Conservation (phyloP, 2,329 filamentous ascomycete species). For the Penicillium sp. region DNA sequence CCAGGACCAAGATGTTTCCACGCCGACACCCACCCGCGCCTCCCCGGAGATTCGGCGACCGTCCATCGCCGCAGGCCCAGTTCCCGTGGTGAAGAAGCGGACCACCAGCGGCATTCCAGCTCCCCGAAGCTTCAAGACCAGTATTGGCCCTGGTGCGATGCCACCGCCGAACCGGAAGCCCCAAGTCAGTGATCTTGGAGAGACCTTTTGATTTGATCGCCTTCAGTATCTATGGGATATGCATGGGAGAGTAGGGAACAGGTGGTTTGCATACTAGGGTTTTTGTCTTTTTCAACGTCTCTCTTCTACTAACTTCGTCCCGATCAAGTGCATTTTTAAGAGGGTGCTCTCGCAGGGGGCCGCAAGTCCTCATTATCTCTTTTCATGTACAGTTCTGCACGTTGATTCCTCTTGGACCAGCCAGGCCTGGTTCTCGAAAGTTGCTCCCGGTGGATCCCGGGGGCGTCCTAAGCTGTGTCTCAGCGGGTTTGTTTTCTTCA, state of each 20-base stretch:
- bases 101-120: constrained; percentile 49
- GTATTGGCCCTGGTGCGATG: constrained; percentile 44
- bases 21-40: constrained; percentile 43
- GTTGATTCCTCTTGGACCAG: constrained; percentile 2
- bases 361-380: neutral
- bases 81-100: constrained; percentile 47
- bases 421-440: constrained; percentile 6
- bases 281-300: constrained; percentile 1
- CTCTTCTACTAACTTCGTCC: neutral
- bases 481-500: constrained; percentile 30
- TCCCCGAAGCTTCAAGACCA: constrained; percentile 41
- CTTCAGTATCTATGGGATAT: neutral
- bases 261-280: neutral
- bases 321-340: constrained; percentile 1
- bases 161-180: constrained; percentile 48
- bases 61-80: constrained; percentile 48
- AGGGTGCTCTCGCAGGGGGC: neutral
- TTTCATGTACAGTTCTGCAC: constrained; percentile 1
- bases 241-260: neutral
- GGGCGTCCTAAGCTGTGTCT: constrained; percentile 40
- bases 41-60: constrained; percentile 37
- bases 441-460: constrained; percentile 19
- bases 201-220: constrained; percentile 49
- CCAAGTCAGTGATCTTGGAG: constrained; percentile 53
- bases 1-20: constrained; percentile 48